These are phyloP conservation scores for Moesziomyces antarcticus DNA, from an alignment of 1,284 basidiomycete species.

Conservation along the genomic window DNA sequence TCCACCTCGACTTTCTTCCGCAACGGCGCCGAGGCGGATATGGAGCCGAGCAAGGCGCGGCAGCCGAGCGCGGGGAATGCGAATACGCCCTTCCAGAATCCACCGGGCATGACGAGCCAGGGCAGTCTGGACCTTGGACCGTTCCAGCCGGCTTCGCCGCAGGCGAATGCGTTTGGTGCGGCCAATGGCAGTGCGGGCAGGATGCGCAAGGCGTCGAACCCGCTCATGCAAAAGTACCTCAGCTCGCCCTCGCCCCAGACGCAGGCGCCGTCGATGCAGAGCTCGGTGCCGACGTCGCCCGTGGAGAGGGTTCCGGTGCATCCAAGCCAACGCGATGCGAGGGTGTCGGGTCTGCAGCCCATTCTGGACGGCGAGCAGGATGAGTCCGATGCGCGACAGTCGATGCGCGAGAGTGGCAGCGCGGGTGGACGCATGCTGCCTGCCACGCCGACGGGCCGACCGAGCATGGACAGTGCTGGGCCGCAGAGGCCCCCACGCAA, in stretches of 20 bases:
- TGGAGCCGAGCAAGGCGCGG: conserved; percentile 7
- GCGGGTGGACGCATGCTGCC: conserved; percentile 35
- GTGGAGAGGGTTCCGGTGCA: conserved; percentile 6
- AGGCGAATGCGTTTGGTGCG: conserved; percentile 12
- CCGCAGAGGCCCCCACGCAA: conserved; percentile 36
- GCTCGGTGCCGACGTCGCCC: conserved; percentile 3
- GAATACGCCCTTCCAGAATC: conserved; percentile 44
- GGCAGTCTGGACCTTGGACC: conserved; percentile 58
- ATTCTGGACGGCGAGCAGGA: conserved; percentile 28
- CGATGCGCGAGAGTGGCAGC: conserved; percentile 22
- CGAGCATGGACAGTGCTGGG: conserved; percentile 20
- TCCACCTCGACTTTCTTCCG: conserved; percentile 48
- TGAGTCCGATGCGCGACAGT: conserved; percentile 10
- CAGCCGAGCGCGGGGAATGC: conserved; percentile 14
- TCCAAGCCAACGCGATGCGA: conserved; percentile 13
- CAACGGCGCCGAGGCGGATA: conserved; percentile 24
- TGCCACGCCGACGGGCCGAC: conserved; percentile 26
- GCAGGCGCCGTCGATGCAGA: conserved; percentile 19
- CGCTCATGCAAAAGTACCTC: conserved; percentile 46
- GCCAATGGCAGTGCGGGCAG: conserved; percentile 10
- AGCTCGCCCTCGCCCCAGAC: conserved; percentile 39
- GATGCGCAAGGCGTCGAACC: conserved; percentile 34
- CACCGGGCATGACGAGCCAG: conserved; percentile 55
- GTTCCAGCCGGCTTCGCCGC: conserved; percentile 51
- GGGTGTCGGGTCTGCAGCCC: conserved; percentile 16